Percentiles rank a stretch among this genome's conserved stretches.
Evolutionary conservation across 1,284 basidiomycete species (phyloP).

Genomic region (Ceratobasidium sp.): DNA sequence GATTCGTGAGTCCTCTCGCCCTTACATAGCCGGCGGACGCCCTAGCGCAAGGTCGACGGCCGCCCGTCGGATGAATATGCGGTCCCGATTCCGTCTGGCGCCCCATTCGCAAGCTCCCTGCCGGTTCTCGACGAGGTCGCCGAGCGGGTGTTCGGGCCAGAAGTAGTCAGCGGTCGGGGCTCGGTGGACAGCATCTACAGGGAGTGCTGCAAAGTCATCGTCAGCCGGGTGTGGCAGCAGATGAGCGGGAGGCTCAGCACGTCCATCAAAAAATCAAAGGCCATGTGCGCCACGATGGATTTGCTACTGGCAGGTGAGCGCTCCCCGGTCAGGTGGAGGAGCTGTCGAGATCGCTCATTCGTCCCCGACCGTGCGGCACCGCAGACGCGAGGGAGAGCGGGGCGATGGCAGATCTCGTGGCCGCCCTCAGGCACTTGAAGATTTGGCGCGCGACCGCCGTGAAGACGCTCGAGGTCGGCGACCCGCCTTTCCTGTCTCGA

Average conservation of each 20-base stretch:
- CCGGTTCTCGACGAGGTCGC: neutral
- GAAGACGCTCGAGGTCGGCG: neutral
- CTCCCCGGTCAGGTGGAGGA: too few species aligned
- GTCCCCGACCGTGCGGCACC: neutral
- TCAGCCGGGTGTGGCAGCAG: neutral
- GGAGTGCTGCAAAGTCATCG: neutral
- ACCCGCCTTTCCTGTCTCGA: neutral
- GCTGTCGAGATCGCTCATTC: too few species aligned
- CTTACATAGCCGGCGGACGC: neutral
- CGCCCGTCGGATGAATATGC: neutral
- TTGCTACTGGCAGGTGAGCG: too few species aligned
- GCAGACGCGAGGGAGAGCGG: neutral
- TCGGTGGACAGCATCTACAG: neutral
- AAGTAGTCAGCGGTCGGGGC: neutral
- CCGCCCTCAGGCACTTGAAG: neutral
- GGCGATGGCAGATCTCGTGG: neutral
- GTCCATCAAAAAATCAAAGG: neutral
- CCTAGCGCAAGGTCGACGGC: neutral
- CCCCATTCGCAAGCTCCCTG: too few species aligned
- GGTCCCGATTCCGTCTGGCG: neutral
- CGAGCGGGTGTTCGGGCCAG: constrained; percentile 1
- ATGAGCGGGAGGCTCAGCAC: too few species aligned
- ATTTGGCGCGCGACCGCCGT: neutral
- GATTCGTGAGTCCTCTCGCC: neutral
- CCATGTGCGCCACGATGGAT: too few species aligned